These are phyloP conservation scores for Exophiala mesophila DNA, from an alignment of 2,329 filamentous ascomycete species.

Conservation along the genomic window DNA sequence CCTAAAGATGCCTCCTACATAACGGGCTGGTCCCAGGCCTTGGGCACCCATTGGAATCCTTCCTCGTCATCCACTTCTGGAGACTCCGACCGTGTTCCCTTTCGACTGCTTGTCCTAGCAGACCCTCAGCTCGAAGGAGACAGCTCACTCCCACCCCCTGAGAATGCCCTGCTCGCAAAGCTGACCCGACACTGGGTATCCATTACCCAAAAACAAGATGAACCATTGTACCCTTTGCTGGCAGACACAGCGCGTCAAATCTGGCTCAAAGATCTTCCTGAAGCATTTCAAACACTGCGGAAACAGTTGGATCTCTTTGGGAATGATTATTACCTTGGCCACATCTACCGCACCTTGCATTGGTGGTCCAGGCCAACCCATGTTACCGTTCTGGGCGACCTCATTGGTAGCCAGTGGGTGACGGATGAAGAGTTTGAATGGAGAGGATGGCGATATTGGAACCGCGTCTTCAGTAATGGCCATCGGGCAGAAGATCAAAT, in stretches of 20 bases:
- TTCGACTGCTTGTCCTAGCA: constrained; percentile 79
- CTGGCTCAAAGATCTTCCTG: constrained; percentile 62
- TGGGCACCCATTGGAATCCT: constrained; percentile 33
- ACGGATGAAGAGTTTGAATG: constrained; percentile 74
- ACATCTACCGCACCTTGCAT: constrained; percentile 77
- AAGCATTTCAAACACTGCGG: constrained; percentile 60
- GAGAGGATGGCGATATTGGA: constrained; percentile 73
- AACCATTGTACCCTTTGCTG: neutral
- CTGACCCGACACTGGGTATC: constrained; percentile 36
- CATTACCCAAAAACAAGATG: neutral
- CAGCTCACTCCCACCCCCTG: constrained; percentile 63
- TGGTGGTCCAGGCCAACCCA: constrained; percentile 88
- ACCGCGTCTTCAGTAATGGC: constrained; percentile 66
- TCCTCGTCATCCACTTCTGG: constrained; percentile 7
- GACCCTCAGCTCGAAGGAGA: constrained; percentile 94
- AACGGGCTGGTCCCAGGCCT: constrained; percentile 31
- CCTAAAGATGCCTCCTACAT: constrained; percentile 35
- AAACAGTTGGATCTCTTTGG: constrained; percentile 86
- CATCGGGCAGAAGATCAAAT: constrained; percentile 54
- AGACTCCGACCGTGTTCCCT: constrained; percentile 54
- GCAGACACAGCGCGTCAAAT: constrained; percentile 31
- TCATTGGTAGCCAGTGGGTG: constrained; percentile 95
- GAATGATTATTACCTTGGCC: constrained; percentile 90
- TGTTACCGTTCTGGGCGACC: constrained; percentile 80
- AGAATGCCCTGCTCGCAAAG: constrained; percentile 41